Percentiles rank a stretch among this genome's conserved stretches.
Conservation (phyloP, 441 rosid species). For the Codiaeum variegatum region DNA sequence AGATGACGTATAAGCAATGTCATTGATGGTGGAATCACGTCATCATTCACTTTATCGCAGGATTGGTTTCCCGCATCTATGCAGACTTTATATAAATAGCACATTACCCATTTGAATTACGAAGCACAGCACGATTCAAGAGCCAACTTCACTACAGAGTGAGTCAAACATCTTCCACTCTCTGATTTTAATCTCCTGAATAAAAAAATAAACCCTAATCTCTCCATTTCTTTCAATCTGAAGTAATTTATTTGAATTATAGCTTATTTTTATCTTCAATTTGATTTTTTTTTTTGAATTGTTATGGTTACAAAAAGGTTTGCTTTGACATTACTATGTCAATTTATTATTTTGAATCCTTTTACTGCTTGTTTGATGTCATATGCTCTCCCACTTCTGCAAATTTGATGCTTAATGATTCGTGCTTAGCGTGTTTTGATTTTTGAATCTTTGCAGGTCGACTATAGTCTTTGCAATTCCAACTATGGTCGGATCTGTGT, state of each 20-base stretch:
- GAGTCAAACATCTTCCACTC: background rate
- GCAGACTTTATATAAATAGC: background rate
- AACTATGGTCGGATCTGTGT: conserved; percentile 16
- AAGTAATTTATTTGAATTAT: background rate
- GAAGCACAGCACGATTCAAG: background rate
- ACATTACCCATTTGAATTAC: background rate
- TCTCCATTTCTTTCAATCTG: background rate
- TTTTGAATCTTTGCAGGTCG: background rate
- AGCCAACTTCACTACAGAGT: background rate
- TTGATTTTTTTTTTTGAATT: background rate
- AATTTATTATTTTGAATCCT: background rate
- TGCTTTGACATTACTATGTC: background rate
- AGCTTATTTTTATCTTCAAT: background rate
- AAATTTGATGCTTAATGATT: background rate
- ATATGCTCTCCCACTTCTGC: background rate
- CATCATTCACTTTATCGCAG: background rate
- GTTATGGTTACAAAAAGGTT: background rate
- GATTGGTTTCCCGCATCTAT: conserved; percentile 1
- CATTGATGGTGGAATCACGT: conserved; percentile 12
- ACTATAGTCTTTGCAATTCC: background rate
- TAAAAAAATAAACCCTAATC: background rate
- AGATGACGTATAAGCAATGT: background rate
- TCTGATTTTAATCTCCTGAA: background rate
- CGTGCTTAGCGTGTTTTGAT: background rate
- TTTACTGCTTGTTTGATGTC: background rate